A percentile compares a stretch with the other conserved stretches of the same genome.
Conservation (phyloP, 2,329 filamentous ascomycete species). For the Fusarium hostae region DNA sequence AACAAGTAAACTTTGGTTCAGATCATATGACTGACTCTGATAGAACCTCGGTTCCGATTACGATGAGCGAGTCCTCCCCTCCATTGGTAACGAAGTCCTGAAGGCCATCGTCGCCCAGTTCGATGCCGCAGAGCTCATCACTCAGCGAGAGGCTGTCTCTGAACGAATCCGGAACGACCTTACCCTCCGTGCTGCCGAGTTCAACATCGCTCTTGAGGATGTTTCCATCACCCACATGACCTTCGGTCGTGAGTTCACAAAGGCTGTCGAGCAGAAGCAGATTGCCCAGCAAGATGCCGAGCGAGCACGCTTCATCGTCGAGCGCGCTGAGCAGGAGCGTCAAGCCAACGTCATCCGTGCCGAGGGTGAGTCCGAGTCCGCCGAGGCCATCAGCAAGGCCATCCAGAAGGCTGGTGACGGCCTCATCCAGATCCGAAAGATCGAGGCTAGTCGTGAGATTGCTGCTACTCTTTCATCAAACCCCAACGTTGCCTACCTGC, state of each 20-base stretch:
- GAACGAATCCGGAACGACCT: constrained; percentile 94
- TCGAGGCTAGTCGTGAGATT: constrained; percentile 96
- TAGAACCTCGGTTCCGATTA: constrained; percentile 98
- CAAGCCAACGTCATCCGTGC: constrained; percentile 98
- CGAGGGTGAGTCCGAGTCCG: constrained; percentile 96
- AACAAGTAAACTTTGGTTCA: not conserved
- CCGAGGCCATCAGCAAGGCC: constrained; percentile 93
- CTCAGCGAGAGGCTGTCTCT: constrained; percentile 95
- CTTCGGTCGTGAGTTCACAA: constrained; percentile 98
- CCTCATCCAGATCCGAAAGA: constrained; percentile 93
- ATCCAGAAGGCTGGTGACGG: constrained; percentile 94
- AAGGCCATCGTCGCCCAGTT: constrained; percentile 99
- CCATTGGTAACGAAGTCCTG: constrained; percentile 98
- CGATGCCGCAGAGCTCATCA: constrained; percentile 98
- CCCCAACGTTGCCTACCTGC: constrained; percentile 95
- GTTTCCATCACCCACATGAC: constrained; percentile 99
- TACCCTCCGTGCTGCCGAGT: constrained; percentile 91
- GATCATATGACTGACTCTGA: constrained; percentile 18
- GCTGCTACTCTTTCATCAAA: constrained; percentile 88
- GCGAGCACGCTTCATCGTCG: constrained; percentile 96
- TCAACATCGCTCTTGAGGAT: constrained; percentile 99
- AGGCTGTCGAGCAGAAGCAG: constrained; percentile 99
- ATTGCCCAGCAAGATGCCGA: constrained; percentile 99
- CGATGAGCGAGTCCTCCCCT: constrained; percentile 97
- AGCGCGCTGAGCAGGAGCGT: constrained; percentile 97